These are phyloP conservation scores for Caloboletus inedulis DNA, from an alignment of 1,284 basidiomycete species.

Conservation along the genomic window DNA sequence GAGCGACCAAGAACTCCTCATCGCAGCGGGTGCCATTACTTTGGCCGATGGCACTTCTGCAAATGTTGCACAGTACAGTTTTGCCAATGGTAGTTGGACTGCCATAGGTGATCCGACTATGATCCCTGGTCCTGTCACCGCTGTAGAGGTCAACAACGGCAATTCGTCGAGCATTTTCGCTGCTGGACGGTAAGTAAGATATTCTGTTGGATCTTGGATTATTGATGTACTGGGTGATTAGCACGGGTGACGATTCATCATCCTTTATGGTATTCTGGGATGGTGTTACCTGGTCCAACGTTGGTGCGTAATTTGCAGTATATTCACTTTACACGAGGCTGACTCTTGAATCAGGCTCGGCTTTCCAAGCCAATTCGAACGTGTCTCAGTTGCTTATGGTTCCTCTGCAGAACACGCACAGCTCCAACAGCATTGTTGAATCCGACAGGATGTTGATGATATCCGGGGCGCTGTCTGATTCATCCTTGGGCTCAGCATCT, in stretches of 20 bases:
- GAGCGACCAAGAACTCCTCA: constrained; percentile 60
- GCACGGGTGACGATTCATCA: constrained; percentile 53
- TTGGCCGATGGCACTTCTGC: constrained; percentile 55
- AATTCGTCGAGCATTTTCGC: constrained; percentile 87
- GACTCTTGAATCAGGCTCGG: constrained; percentile 43
- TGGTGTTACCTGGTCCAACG: constrained; percentile 66
- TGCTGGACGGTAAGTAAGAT: constrained; percentile 66
- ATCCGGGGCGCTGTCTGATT: constrained; percentile 75
- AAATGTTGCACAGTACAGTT: constrained; percentile 71
- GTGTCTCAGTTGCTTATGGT: constrained; percentile 89
- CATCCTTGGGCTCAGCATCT: constrained; percentile 74
- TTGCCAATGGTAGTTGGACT: constrained; percentile 73
- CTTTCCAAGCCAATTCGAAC: constrained; percentile 51
- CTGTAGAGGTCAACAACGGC: constrained; percentile 80
- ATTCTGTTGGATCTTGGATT: neutral
- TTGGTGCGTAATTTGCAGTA: constrained; percentile 46
- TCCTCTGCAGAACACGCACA: constrained; percentile 75
- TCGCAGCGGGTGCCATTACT: constrained; percentile 75
- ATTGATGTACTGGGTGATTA: constrained; percentile 23
- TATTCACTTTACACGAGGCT: neutral
- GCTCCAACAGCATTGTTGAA: constrained; percentile 70
- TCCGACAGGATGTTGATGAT: constrained; percentile 88
- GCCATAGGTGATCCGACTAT: constrained; percentile 60
- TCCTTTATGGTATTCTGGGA: constrained; percentile 84
- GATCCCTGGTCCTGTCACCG: constrained; percentile 87